Evolutionary conservation across 345 rosid genomes (phyloP), one percentile per base, ranked within the genome.

Genomic region (Linum lewisii): DNA sequence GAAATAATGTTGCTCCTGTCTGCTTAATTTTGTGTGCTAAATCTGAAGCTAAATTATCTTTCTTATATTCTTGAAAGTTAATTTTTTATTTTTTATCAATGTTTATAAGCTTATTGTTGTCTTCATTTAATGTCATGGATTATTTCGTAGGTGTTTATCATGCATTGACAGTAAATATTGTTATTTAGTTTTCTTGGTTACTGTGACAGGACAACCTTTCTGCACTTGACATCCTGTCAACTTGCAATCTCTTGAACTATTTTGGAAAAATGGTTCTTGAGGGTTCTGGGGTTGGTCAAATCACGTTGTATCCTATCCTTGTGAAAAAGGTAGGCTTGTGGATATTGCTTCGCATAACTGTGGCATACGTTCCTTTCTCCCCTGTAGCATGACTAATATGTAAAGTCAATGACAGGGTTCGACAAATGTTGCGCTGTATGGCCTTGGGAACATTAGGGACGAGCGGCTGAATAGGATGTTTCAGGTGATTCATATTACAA

Each of bases 261-360:
- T 92, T 92, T 68, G 99, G 99, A 65, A 92, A 92, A 79, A 92
- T 89, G 99, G 87, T 76, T 76, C 99, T 92, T 70, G 97, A 90
- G 69, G 99, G 99, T 73, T 92, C 99, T 49, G 97, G 97, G 61
- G 99, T 89, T 79, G 99, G 99, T 63, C 89, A 92, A 81, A 92
- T 92, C 67, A 79, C 94, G 24, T 75, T 92, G 66, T 67, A 69
- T 66, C 99, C 99, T 63, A 92, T 92, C 63, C 99, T 92, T 62
- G 78, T 92, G 56, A 82, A 54, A 78, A 92, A 92, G 96, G 98
- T 88, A 51, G 51, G 81, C 73, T 63, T 57, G 63, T 64, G 34
- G 18, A 61, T 45, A 51, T 63, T 52, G 11, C 58, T 62, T 37
- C 51, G 60, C 54, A 22, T 26, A 20, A 47, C 50, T 26, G n/a